phyloP scores from a whole-genome alignment of 1,139 yeast genomes.

The Geotrichum fermentans region DNA sequence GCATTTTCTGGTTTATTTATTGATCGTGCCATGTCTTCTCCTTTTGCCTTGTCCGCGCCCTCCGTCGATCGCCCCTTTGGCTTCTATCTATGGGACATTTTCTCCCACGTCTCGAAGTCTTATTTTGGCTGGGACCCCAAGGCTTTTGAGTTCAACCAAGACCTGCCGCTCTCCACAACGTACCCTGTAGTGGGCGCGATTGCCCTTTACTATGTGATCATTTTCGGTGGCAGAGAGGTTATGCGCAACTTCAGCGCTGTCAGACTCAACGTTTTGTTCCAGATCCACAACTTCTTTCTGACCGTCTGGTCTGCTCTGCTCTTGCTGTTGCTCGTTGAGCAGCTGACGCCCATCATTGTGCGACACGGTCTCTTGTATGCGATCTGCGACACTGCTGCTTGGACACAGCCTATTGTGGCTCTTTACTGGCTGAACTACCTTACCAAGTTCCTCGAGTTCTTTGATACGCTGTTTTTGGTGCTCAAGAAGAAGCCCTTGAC shows the following conservation, averaged over 20 bases:
- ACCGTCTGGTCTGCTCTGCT: constrained; percentile 66
- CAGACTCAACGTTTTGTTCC: constrained; percentile 67
- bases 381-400: constrained; percentile 72
- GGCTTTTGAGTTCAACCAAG: constrained; percentile 64
- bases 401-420: constrained; percentile 80
- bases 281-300: constrained; percentile 73
- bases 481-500: constrained; percentile 80
- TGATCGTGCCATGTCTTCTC: constrained; percentile 11
- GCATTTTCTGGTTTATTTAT: no score
- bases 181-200: constrained; percentile 60
- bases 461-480: constrained; percentile 89
- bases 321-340: constrained; percentile 71
- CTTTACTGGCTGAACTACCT: constrained; percentile 53
- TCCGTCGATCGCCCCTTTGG: constrained; percentile 85
- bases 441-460: constrained; percentile 59
- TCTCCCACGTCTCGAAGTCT: constrained; percentile 52
- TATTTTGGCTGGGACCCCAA: constrained; percentile 46
- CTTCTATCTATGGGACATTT: constrained; percentile 80
- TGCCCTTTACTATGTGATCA: constrained; percentile 64
- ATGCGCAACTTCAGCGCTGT: constrained; percentile 58
- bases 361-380: constrained; percentile 79
- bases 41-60: constrained; percentile 42
- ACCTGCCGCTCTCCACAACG: constrained; percentile 49
- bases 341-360: constrained; percentile 73
- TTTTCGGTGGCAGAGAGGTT: constrained; percentile 75